A percentile compares a stretch with the other conserved stretches of the same genome.
Conservation (phyloP, 495 filamentous ascomycete species). For the Schizothecium vesticola region DNA sequence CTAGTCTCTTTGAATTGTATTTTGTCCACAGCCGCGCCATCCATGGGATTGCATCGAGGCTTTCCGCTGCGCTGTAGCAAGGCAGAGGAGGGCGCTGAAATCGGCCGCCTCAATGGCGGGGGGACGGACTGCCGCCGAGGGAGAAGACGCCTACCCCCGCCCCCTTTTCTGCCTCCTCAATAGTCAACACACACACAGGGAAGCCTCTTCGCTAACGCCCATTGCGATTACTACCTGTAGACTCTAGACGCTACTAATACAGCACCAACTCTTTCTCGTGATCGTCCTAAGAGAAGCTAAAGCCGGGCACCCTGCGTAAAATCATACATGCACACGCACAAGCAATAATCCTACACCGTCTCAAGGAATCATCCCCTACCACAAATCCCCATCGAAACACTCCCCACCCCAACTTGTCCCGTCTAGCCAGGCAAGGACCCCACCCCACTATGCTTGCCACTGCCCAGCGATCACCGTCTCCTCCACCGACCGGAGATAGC, state of each 20-base stretch:
- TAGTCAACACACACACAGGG: not conserved
- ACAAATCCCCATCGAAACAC: not conserved
- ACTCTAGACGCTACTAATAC: not conserved
- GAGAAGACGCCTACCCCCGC: not conserved
- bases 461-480: not conserved
- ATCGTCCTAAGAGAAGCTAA: not conserved
- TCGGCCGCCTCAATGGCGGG: not conserved
- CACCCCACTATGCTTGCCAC: no score
- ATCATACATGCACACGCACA: not conserved
- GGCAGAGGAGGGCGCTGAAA: no score
- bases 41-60: not conserved
- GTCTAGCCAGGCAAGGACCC: not conserved
- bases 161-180: not conserved
- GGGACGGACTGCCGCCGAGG: not conserved
- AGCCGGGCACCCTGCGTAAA: not conserved
- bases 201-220: not conserved
- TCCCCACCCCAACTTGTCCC: not conserved
- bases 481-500: slow-evolving; percentile 17
- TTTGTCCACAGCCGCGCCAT: not conserved
- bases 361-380: not conserved
- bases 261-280: not conserved
- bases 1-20: not conserved
- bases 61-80: not conserved
- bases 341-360: not conserved
- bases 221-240: not conserved